These are phyloP conservation scores for Medicago truncatula DNA, from an alignment of 306 rosid genomes.

Conservation along the genomic window MtrunA17r5.0-ANR NC_053042.1:6176501-6177000, in stretches of 20 bases:
- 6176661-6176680: conserved; percentile 4
- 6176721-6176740: conserved; percentile 2
- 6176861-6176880: conserved; percentile 34
- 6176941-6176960: conserved; percentile 53
- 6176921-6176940: conserved; percentile 58
- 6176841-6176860: neutral
- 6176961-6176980: conserved; percentile 39
- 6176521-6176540: neutral
- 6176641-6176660: neutral
- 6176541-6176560: neutral
- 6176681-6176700: neutral
- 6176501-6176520: neutral
- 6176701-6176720: neutral
- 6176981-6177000: conserved; percentile 59
- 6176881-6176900: conserved; percentile 43
- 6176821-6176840: neutral
- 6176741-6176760: neutral
- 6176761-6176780: neutral
- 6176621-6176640: neutral
- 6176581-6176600: neutral
- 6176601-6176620: neutral
- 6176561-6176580: neutral
- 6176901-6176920: conserved; percentile 43
- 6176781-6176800: neutral
- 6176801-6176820: conserved; percentile 15